Base-by-base conservation (phyloP, 805 yeast species). In the Starmerella potacharoeniae region DNA sequence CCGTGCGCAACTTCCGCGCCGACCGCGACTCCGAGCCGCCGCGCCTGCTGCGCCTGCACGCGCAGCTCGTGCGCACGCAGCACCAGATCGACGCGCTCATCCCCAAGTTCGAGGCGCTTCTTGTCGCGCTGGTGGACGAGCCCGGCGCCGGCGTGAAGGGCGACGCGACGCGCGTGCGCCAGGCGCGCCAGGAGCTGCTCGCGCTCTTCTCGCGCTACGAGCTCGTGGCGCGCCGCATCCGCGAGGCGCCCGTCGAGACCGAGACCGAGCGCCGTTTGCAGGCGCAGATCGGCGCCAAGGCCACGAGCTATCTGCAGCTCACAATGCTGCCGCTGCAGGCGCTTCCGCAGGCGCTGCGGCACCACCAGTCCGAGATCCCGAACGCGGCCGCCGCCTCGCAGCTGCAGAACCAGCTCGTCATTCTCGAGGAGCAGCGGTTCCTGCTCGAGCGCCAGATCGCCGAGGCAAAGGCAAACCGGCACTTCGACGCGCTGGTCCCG, bases 381-480 rank as follows among this genome's bases (percentile, higher is more conserved):
- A 51, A 46, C 49, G 70, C 63, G 63, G 65, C 44, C 53, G 60
- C 53, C 37, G 60, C 58, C 1, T 37, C 41, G 17, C 22, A 44
- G 39, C 56, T 60, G 22, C 64, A 62, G 52, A 59, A 88, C 60
- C 83, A 84, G 60, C 69, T 90, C 55, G 85, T 90, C 84, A 96
- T 91, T 10, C 69, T 88, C 64, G 83, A 83, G 57, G 97, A 90
- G 65, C 97, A 90, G 64, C 75, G 76, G 61, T 90, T 78, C 61
- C 68, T 91, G 57, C 81, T 91, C 3, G 78, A 80, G 55, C 75
- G 79, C 14, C 78, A 83, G 77, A 76, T 86, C 31, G 73, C 75
- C 2, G 79, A 76, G 13, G 79, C 83, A 39, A 85, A 82, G 57
- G 76, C 75, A 60, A 80, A 77, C 51, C 71, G 97, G 45, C 79